A percentile compares a stretch with the other conserved stretches of the same genome.
These are phyloP conservation scores for Ceratocystis lukuohia DNA, from an alignment of 2,329 filamentous ascomycete genomes.

Conservation along the genomic window DNA sequence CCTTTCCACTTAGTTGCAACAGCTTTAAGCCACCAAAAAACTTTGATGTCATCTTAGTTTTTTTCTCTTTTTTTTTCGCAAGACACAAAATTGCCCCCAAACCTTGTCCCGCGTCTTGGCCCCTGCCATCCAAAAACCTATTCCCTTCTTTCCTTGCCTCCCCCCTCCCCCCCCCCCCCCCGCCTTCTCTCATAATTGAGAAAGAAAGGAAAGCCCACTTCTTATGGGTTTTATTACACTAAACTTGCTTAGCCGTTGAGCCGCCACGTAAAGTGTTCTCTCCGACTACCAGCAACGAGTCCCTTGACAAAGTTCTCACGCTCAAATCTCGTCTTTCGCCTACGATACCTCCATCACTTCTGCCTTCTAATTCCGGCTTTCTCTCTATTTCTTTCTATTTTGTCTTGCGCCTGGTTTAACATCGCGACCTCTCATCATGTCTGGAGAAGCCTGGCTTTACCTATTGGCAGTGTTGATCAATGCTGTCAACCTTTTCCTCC, in stretches of 20 bases:
- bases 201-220: conserved; percentile 4
- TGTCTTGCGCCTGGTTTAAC: not conserved
- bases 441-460: conserved; percentile 96
- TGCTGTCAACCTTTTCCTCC: conserved; percentile 98
- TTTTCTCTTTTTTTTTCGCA: not conserved
- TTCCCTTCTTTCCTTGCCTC: too few relatives aligned
- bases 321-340: conserved; percentile 7
- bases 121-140: too few relatives aligned
- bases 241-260: not conserved
- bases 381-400: conserved; percentile 2
- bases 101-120: not conserved
- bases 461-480: conserved; percentile 97
- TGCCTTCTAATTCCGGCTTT: not conserved
- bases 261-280: conserved; percentile 15
- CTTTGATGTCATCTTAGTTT: not conserved
- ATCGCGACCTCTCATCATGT: conserved; percentile 45
- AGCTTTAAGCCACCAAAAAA: too few relatives aligned
- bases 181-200: not conserved
- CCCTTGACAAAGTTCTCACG: not conserved
- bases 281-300: not conserved
- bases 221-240: conserved; percentile 4
- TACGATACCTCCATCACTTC: not conserved
- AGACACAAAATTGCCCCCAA: not conserved
- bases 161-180: too few relatives aligned
- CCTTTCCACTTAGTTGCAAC: not conserved